Percentiles rank a stretch among this genome's conserved stretches.
phyloP scores from a whole-genome alignment of 1,139 yeast species.

The Diutina catenulata region DNA sequence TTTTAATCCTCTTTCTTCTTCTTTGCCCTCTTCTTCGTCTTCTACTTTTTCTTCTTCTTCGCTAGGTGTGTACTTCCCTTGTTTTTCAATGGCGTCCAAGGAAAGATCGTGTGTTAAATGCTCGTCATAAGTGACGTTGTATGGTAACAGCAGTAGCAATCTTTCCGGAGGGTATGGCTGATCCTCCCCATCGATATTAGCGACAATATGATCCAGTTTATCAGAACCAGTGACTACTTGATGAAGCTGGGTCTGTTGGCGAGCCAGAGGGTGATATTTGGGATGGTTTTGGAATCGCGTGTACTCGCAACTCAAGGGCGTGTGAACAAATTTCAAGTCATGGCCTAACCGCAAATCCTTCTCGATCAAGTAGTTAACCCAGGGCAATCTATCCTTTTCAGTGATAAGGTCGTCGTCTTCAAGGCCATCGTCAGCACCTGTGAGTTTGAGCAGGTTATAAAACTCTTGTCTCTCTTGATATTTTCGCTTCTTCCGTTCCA shows the following conservation, averaged over 20 bases:
- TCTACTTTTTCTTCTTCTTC: neutral
- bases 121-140: constrained; percentile 19
- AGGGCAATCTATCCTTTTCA: constrained; percentile 18
- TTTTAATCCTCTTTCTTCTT: neutral
- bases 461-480: constrained; percentile 23
- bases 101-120: constrained; percentile 14
- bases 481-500: constrained; percentile 11
- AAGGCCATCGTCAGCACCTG: constrained; percentile 16
- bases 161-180: constrained; percentile 14
- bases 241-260: constrained; percentile 14
- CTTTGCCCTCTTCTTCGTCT: neutral
- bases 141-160: constrained; percentile 17
- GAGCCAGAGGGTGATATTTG: constrained; percentile 20
- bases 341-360: constrained; percentile 34
- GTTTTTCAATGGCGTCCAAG: no score
- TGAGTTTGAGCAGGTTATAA: constrained; percentile 25
- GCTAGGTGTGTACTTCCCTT: neutral
- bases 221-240: constrained; percentile 16
- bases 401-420: constrained; percentile 24
- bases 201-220: constrained; percentile 20
- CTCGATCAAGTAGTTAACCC: constrained; percentile 33
- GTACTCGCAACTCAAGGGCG: constrained; percentile 20
- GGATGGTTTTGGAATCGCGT: constrained; percentile 18
- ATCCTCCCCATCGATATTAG: constrained; percentile 13
- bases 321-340: constrained; percentile 24